Percentiles rank a stretch among this genome's conserved stretches.
Evolutionary conservation across 768 basidiomycete species (phyloP).

Genomic region (Coprinopsis cinerea): DNA sequence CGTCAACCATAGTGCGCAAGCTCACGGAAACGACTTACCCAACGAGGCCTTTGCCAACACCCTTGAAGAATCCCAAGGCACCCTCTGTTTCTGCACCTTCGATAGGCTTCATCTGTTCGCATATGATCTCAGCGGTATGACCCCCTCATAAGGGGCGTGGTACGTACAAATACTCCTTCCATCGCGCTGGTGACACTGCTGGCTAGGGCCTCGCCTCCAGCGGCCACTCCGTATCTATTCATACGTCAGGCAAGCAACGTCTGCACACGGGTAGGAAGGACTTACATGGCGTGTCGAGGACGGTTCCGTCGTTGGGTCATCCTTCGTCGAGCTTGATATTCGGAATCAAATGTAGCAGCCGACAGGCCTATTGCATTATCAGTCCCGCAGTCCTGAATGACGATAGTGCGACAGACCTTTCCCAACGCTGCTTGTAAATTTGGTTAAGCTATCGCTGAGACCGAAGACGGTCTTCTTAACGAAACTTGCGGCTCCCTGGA

Average conservation of each 20-base stretch:
- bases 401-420: slow-evolving; percentile 53
- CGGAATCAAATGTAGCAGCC: slow-evolving; percentile 93
- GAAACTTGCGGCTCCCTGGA: slow-evolving; percentile 93
- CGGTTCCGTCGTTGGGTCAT: slow-evolving; percentile 89
- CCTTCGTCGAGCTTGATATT: slow-evolving; percentile 86
- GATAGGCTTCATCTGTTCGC: slow-evolving; percentile 81
- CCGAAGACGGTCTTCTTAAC: slow-evolving; percentile 99
- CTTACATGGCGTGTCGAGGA: slow-evolving; percentile 92
- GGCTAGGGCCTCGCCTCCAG: slow-evolving; percentile 91
- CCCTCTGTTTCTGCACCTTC: slow-evolving; percentile 95
- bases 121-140: slow-evolving; percentile 1
- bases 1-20: too few relatives aligned
- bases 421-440: slow-evolving; percentile 94
- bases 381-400: background rate
- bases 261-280: background rate
- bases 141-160: background rate
- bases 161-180: slow-evolving; percentile 82
- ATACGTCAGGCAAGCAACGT: slow-evolving; percentile 1
- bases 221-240: slow-evolving; percentile 85
- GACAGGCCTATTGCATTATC: slow-evolving; percentile 68
- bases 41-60: slow-evolving; percentile 92
- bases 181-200: slow-evolving; percentile 93
- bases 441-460: slow-evolving; percentile 92
- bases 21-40: slow-evolving; percentile 60
- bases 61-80: slow-evolving; percentile 95